These are phyloP conservation scores for Cudoniella acicularis DNA, from an alignment of 495 filamentous ascomycete species.

Conservation along the genomic window DNA sequence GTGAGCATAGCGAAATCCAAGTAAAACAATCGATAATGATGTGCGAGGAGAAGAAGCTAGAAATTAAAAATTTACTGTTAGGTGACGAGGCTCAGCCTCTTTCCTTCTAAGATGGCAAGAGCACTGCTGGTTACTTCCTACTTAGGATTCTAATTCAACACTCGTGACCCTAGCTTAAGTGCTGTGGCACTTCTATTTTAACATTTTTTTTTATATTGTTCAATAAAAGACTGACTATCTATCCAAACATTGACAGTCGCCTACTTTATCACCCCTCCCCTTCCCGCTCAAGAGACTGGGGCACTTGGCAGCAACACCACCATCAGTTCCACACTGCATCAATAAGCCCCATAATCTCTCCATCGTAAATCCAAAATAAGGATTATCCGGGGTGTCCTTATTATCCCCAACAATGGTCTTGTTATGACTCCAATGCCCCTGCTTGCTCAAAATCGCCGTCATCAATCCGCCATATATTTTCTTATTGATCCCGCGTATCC, in stretches of 20 bases:
- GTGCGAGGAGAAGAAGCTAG: no score
- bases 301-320: constrained; percentile 31
- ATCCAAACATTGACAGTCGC: constrained; percentile 41
- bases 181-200: no score
- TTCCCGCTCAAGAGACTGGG: constrained; percentile 34
- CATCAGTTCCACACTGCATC: constrained; percentile 35
- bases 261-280: constrained; percentile 24
- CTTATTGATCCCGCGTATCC: constrained; percentile 34
- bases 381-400: constrained; percentile 30
- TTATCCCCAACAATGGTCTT: constrained; percentile 30
- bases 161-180: no score
- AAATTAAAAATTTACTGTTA: no score
- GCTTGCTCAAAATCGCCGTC: constrained; percentile 1
- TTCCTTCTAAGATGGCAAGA: no score
- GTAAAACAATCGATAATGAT: no score
- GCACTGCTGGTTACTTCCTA: no score
- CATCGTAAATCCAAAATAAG: constrained; percentile 39
- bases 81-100: no score
- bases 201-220: no score
- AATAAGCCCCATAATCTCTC: constrained; percentile 41
- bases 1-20: no score
- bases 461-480: constrained; percentile 31
- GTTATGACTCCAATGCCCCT: constrained; percentile 22
- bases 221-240: background rate
- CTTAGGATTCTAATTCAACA: no score